Evolutionary conservation across 208 protist genomes (phyloP).

Genomic region (Acanthamoeba rhysodes): DNA sequence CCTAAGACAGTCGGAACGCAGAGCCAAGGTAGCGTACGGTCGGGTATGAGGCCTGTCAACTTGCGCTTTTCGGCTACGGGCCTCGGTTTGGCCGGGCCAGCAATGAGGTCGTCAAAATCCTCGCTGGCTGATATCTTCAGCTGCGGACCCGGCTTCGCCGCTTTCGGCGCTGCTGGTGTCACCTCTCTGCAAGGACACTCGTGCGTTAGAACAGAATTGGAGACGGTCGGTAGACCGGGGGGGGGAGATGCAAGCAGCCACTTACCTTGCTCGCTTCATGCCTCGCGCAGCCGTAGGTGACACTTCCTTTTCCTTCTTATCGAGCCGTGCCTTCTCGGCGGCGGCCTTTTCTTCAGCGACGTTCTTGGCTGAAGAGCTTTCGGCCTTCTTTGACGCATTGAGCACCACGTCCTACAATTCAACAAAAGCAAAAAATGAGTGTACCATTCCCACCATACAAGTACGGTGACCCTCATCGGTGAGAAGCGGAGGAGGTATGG

Average conservation of each 20-base stretch:
- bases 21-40: not conserved
- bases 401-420: not conserved
- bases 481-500: not conserved
- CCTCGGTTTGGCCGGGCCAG: conserved; percentile 35
- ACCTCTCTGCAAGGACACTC: not conserved
- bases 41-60: conserved; percentile 12
- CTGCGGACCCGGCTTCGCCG: not conserved
- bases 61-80: conserved; percentile 16
- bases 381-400: conserved; percentile 29
- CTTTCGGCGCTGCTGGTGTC: not conserved
- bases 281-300: not conserved
- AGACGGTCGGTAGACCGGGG: not conserved
- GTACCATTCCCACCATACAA: not conserved
- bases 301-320: not conserved
- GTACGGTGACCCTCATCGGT: too few relatives aligned
- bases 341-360: not conserved
- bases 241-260: not conserved
- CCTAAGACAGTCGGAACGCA: not conserved
- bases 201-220: not conserved
- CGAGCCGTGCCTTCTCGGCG: not conserved
- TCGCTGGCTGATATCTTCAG: conserved; percentile 47
- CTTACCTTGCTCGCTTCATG: conserved; percentile 12
- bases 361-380: not conserved
- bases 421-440: not conserved
- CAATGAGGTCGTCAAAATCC: conserved; percentile 48